phyloP scores from a whole-genome alignment of 2,329 filamentous ascomycete species.

The Epichloe baconii region DNA sequence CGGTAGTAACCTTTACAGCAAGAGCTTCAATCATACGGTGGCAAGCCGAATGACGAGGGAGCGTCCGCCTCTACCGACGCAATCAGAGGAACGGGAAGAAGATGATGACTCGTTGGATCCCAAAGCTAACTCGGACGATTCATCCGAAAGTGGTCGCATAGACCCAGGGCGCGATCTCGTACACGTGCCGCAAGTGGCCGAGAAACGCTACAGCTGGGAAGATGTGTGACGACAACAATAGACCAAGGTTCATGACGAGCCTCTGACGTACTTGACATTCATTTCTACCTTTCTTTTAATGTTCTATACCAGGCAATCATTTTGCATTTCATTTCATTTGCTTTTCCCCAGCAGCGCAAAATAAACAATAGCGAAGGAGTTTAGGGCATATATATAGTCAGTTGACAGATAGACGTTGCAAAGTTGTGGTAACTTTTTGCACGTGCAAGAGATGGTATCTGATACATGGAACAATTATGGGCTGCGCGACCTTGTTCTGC shows the following conservation, averaged over 20 bases:
- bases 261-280: neutral
- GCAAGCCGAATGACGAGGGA: neutral
- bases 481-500: neutral
- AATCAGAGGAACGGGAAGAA: neutral
- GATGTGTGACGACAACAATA: conserved; percentile 14
- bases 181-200: conserved; percentile 37
- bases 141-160: conserved; percentile 22
- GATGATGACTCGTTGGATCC: neutral
- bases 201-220: conserved; percentile 40
- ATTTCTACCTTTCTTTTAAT: neutral
- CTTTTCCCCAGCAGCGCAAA: neutral
- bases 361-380: conserved; percentile 10
- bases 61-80: neutral
- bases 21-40: neutral
- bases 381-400: conserved; percentile 2
- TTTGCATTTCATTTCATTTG: conserved; percentile 3
- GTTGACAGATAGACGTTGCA: neutral
- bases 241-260: neutral
- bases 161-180: conserved; percentile 31
- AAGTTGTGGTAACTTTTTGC: neutral
- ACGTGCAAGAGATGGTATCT: neutral
- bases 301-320: conserved; percentile 1
- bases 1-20: conserved; percentile 8
- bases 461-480: neutral
- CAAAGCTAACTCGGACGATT: neutral